Conservation (phyloP, 306 rosid genomes). For the Crotalaria pallida region DNA sequence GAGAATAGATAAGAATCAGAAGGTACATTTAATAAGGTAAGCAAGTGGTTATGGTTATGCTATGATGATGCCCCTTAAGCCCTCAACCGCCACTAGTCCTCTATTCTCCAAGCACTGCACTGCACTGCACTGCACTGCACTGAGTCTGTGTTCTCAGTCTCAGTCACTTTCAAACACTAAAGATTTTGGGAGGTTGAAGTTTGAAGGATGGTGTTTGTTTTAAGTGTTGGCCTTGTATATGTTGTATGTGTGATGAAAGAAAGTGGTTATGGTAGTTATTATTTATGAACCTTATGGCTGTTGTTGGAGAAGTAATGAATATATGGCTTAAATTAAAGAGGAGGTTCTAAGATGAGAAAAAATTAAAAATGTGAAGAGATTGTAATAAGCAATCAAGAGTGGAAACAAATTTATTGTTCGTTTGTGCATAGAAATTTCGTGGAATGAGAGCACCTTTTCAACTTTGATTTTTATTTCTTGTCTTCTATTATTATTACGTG, state of each 20-base stretch:
- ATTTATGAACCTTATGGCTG: not conserved
- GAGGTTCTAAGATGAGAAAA: too few relatives aligned
- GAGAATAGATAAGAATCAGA: slow-evolving; percentile 12
- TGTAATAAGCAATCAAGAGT: not conserved
- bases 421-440: slow-evolving; percentile 21
- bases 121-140: not conserved
- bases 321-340: too few relatives aligned
- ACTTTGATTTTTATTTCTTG: slow-evolving; percentile 24
- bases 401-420: not conserved
- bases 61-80: too few relatives aligned
- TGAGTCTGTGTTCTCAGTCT: not conserved
- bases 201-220: not conserved
- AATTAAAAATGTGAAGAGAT: not conserved
- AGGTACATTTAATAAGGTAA: slow-evolving; percentile 26
- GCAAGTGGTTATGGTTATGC: slow-evolving; percentile 8
- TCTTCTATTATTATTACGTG: not conserved
- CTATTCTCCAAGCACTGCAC: not conserved
- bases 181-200: slow-evolving; percentile 22
- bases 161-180: slow-evolving; percentile 38
- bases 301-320: not conserved
- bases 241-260: not conserved
- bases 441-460: not conserved
- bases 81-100: slow-evolving; percentile 11
- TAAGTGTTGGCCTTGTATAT: not conserved
- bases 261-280: slow-evolving; percentile 13